Conservation (phyloP, 495 filamentous ascomycete species). For the Neurospora sp. region DNA sequence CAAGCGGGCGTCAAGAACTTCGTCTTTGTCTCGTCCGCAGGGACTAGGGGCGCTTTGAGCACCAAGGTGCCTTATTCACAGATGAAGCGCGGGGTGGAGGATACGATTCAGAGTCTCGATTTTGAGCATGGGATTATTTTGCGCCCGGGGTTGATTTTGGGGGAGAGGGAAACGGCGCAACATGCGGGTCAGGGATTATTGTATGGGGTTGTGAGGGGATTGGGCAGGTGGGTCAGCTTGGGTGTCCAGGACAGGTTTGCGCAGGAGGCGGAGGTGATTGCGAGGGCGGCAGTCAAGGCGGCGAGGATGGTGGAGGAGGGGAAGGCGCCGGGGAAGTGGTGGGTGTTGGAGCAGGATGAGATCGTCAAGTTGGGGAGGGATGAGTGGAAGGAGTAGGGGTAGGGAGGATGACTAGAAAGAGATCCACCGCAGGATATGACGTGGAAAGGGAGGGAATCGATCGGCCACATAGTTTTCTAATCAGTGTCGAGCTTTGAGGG, state of each 20-base stretch:
- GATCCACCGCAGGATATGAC: not conserved
- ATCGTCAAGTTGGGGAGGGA: constrained; percentile 39
- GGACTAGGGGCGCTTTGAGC: constrained; percentile 14
- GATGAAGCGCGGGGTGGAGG: constrained; percentile 79
- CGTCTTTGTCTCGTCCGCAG: constrained; percentile 43
- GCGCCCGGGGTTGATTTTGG: constrained; percentile 66
- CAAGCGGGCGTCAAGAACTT: constrained; percentile 53
- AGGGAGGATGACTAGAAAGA: not conserved
- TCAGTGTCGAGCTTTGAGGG: not conserved
- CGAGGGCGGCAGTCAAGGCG: constrained; percentile 56
- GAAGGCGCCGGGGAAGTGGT: constrained; percentile 38
- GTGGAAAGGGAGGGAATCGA: not conserved
- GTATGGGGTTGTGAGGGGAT: constrained; percentile 36
- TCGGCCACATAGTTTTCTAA: not conserved
- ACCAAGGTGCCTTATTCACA: constrained; percentile 42
- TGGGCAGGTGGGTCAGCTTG: constrained; percentile 36
- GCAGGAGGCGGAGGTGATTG: constrained; percentile 69
- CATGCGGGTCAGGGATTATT: constrained; percentile 40
- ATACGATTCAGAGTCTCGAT: constrained; percentile 55
- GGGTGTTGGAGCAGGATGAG: constrained; percentile 36
- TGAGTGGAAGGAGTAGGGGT: constrained; percentile 25
- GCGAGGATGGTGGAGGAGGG: constrained; percentile 33
- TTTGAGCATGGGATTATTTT: constrained; percentile 70
- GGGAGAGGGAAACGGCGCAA: constrained; percentile 45
- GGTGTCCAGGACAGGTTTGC: constrained; percentile 54